Evolutionary conservation across 164 flowering plant species (phyloP).

Genomic region (Euptelea pleiosperma): DNA sequence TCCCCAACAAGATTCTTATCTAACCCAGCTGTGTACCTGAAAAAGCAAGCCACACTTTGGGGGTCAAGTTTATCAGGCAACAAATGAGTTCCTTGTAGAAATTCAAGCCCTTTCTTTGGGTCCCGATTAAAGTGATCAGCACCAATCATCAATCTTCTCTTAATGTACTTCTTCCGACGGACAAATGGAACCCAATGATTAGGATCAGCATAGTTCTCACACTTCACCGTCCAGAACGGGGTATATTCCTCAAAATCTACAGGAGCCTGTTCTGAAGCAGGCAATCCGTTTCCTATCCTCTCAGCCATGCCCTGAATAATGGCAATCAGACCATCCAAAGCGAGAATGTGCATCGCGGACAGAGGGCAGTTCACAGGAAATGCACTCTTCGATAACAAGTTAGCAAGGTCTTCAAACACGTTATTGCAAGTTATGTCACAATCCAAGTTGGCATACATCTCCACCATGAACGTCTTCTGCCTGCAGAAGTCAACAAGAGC

Average conservation of each 20-base stretch:
- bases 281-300: constrained; percentile 24
- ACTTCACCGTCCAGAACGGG: constrained; percentile 38
- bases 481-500: constrained; percentile 47
- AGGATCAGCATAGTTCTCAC: constrained; percentile 35
- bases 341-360: constrained; percentile 37
- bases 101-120: constrained; percentile 40
- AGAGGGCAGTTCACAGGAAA: constrained; percentile 42
- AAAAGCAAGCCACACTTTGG: constrained; percentile 42
- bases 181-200: constrained; percentile 34
- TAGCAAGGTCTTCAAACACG: constrained; percentile 39
- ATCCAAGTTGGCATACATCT: constrained; percentile 46
- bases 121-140: constrained; percentile 38
- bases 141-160: constrained; percentile 31
- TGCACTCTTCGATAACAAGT: constrained; percentile 37
- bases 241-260: constrained; percentile 23
- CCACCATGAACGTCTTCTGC: constrained; percentile 34
- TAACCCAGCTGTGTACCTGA: constrained; percentile 37
- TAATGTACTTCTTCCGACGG: constrained; percentile 31
- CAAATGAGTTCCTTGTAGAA: constrained; percentile 34
- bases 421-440: constrained; percentile 38
- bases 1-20: constrained; percentile 43
- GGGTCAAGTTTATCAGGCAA: constrained; percentile 41
- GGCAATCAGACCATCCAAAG: constrained; percentile 40
- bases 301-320: constrained; percentile 41
- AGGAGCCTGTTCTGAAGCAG: constrained; percentile 12